phyloP scores from a whole-genome alignment of 306 rosid species.

The Spatholobus suberectus region DNA sequence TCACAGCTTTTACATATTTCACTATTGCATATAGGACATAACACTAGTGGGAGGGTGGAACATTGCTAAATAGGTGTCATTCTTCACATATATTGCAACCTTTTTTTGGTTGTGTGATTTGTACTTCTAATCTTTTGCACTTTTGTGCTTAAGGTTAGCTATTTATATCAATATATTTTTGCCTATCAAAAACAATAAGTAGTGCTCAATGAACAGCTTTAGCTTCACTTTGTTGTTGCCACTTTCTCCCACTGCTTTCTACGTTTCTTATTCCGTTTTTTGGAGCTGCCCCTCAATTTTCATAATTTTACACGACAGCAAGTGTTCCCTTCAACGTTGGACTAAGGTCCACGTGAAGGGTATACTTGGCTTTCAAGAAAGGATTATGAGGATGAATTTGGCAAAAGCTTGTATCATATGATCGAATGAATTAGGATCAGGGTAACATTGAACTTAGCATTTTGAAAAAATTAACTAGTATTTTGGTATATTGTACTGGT shows the following conservation, averaged over 20 bases:
- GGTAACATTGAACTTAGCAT: background rate
- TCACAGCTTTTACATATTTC: too few relatives aligned
- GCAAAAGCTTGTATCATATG: background rate
- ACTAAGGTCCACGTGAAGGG: background rate
- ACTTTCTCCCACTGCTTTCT: background rate
- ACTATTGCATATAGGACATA: too few relatives aligned
- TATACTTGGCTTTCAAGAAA: background rate
- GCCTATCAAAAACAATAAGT: too few relatives aligned
- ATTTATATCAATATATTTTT: too few relatives aligned
- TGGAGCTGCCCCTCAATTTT: background rate
- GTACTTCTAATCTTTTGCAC: too few relatives aligned
- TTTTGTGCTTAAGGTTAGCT: too few relatives aligned
- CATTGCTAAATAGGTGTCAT: too few relatives aligned
- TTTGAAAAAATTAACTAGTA: background rate
- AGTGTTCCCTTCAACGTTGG: background rate
- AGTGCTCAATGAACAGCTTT: background rate
- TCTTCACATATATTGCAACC: too few relatives aligned
- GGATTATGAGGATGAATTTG: constrained; percentile 1
- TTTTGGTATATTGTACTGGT: background rate
- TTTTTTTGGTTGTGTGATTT: too few relatives aligned
- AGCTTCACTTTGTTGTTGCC: constrained; percentile 16
- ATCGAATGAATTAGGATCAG: background rate
- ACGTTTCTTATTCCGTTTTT: background rate
- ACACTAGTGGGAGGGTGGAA: too few relatives aligned
- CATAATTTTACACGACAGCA: background rate